Evolutionary conservation across 2,329 filamentous ascomycete species (phyloP).

Genomic region (Didymellaceae sp.): DNA sequence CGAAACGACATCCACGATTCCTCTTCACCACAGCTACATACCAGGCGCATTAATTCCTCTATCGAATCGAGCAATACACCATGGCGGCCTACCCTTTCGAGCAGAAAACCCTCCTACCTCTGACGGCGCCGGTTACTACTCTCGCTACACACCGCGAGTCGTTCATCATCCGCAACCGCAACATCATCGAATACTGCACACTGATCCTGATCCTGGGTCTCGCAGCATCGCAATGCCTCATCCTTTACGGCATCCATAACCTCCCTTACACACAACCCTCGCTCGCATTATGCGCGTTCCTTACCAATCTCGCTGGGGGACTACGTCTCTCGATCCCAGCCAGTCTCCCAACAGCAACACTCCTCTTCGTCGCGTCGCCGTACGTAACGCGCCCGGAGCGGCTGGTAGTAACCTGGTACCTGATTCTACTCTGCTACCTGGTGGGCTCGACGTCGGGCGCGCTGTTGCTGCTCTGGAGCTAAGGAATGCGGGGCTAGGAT

Average conservation of each 20-base stretch:
- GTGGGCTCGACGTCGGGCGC: constrained; percentile 29
- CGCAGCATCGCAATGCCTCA: constrained; percentile 21
- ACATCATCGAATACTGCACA: constrained; percentile 7
- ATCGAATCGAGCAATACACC: too few species aligned
- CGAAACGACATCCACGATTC: background rate
- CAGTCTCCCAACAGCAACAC: constrained; percentile 27
- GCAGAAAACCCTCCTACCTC: constrained; percentile 14
- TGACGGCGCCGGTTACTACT: background rate
- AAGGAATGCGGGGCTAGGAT: constrained; percentile 6
- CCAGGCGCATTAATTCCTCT: constrained; percentile 2
- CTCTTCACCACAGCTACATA: too few species aligned
- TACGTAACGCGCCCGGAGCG: constrained; percentile 25
- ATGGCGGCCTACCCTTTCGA: background rate
- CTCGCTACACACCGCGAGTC: background rate
- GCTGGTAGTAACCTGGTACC: constrained; percentile 26
- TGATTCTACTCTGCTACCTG: constrained; percentile 33
- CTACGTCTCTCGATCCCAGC: constrained; percentile 29
- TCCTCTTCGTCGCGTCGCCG: constrained; percentile 31
- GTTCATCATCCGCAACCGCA: background rate
- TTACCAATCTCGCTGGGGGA: constrained; percentile 23
- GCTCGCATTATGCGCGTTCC: constrained; percentile 8
- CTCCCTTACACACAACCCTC: constrained; percentile 1
- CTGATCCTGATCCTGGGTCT: constrained; percentile 16
- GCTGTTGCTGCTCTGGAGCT: constrained; percentile 20
- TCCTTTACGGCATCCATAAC: constrained; percentile 24